Percentiles rank a stretch among this genome's conserved stretches.
Evolutionary conservation across 805 yeast genomes (phyloP).

Genomic region (Candida tibetensis): DNA sequence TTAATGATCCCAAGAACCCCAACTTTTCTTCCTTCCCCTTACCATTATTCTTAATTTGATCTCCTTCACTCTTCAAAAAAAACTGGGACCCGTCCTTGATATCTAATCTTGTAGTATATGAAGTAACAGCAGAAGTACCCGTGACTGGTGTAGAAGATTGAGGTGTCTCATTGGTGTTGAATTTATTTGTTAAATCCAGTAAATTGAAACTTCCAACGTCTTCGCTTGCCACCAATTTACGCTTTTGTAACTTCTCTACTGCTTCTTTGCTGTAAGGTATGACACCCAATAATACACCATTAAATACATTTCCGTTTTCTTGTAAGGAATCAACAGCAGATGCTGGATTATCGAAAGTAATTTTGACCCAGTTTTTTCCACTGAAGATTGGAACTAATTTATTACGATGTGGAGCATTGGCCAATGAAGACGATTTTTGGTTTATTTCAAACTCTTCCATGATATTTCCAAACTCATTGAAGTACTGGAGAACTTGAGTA

Average conservation of each 20-base stretch:
- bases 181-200: conserved; percentile 7
- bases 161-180: conserved; percentile 5
- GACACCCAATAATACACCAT: conserved; percentile 65
- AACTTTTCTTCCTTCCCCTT: conserved; percentile 25
- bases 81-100: conserved; percentile 40
- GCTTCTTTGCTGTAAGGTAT: conserved; percentile 62
- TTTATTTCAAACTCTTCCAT: conserved; percentile 64
- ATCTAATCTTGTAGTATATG: conserved; percentile 30
- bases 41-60: conserved; percentile 16
- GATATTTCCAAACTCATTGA: conserved; percentile 75
- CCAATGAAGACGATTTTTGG: conserved; percentile 10
- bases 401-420: conserved; percentile 5
- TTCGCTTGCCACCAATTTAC: conserved; percentile 41
- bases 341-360: conserved; percentile 73
- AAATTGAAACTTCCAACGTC: conserved; percentile 29
- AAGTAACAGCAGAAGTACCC: not conserved
- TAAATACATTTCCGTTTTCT: conserved; percentile 73
- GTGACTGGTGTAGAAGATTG: conserved; percentile 1
- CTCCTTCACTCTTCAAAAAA: conserved; percentile 30
- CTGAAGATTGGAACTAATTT: conserved; percentile 63
- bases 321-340: conserved; percentile 81
- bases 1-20: conserved; percentile 31
- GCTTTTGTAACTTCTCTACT: conserved; percentile 55
- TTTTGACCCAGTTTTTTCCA: conserved; percentile 88
- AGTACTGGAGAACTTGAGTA: conserved; percentile 63